Conservation (phyloP, 148 eudicot species). For the Vaccinium vitisidaea region DNA sequence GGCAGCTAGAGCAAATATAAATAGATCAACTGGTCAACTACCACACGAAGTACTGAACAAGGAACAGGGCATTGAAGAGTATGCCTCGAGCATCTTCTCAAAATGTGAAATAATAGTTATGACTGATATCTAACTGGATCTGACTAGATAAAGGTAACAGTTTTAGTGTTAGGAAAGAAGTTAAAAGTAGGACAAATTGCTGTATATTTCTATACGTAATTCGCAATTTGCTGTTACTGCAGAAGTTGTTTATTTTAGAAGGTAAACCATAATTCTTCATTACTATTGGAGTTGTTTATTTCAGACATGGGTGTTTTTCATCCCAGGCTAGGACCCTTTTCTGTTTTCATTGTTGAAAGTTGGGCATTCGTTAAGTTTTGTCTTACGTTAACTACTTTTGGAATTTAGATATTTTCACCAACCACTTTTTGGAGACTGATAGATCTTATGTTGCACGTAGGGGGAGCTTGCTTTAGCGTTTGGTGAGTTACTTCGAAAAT, state of each 20-base stretch:
- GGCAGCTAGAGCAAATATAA: neutral
- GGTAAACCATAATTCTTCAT: neutral
- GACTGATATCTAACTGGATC: neutral
- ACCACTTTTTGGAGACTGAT: neutral
- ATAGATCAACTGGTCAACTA: neutral
- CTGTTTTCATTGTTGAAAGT: neutral
- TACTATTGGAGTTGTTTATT: neutral
- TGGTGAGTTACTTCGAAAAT: conserved; percentile 88
- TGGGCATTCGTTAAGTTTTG: neutral
- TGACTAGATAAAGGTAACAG: neutral
- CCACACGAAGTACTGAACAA: neutral
- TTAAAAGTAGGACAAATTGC: neutral
- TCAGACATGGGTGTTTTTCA: neutral
- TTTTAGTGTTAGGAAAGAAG: neutral
- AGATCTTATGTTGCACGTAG: conserved; percentile 33
- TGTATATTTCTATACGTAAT: neutral
- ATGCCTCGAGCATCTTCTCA: neutral
- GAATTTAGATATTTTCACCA: neutral
- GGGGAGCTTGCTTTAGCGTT: conserved; percentile 96
- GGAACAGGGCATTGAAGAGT: neutral
- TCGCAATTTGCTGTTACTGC: neutral
- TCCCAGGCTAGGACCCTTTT: conserved; percentile 4
- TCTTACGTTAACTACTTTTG: neutral
- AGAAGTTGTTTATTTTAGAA: neutral
- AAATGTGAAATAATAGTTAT: neutral